A percentile compares a stretch with the other conserved stretches of the same genome.
phyloP scores from a whole-genome alignment of 164 flowering plant genomes.

The Dillenia turbinata region DNA sequence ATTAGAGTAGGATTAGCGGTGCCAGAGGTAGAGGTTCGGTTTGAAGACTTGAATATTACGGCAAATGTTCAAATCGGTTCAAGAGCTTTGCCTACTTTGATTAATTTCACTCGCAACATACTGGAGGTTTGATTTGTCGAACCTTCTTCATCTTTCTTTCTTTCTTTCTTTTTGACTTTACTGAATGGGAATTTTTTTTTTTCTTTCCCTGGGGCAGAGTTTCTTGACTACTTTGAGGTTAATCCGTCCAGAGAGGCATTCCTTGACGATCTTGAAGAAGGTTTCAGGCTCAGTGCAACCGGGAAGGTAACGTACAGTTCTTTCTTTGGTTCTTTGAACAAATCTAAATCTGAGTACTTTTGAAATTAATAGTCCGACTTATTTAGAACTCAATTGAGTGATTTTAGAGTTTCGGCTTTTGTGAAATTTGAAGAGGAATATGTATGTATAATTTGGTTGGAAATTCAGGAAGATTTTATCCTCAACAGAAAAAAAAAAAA shows the following conservation, averaged over 20 bases:
- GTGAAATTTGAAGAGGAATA: too few relatives aligned
- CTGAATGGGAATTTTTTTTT: not conserved
- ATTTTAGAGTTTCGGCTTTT: too few relatives aligned
- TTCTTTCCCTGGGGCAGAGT: constrained; percentile 32
- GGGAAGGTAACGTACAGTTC: constrained; percentile 48
- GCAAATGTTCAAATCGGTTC: constrained; percentile 62
- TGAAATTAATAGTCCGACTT: too few relatives aligned
- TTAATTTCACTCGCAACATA: constrained; percentile 47
- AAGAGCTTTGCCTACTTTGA: constrained; percentile 85
- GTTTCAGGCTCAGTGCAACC: constrained; percentile 65
- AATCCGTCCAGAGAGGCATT: constrained; percentile 40
- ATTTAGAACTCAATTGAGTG: too few relatives aligned
- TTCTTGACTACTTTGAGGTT: constrained; percentile 36
- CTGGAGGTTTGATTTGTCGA: constrained; percentile 41
- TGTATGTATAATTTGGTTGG: too few relatives aligned
- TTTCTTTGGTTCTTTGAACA: not conserved
- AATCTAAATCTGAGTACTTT: too few relatives aligned
- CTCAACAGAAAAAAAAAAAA: too few relatives aligned
- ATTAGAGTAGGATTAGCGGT: constrained; percentile 68
- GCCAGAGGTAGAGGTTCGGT: constrained; percentile 79
- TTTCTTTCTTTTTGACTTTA: not conserved
- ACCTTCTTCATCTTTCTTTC: not conserved
- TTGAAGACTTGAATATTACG: constrained; percentile 42
- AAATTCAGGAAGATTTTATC: too few relatives aligned
- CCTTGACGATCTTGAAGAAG: constrained; percentile 53